Evolutionary conservation across 192 early-diverging fungal species (phyloP).

Genomic region (Backusella tarrabulga): DNA sequence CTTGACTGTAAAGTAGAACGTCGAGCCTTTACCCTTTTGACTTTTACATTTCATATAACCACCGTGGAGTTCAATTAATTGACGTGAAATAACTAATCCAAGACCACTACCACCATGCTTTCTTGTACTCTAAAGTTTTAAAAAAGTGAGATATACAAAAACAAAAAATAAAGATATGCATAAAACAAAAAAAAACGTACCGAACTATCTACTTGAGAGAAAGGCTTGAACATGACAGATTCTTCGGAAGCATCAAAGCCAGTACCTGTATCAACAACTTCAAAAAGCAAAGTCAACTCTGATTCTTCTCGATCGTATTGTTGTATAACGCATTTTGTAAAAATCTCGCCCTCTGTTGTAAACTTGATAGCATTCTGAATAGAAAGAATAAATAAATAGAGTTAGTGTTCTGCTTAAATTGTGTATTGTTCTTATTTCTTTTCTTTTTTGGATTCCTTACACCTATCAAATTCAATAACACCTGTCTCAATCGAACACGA

Average conservation of each 20-base stretch:
- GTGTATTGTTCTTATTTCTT: background rate
- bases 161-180: background rate
- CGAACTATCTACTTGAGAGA: conserved; percentile 81
- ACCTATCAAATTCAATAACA: conserved; percentile 77
- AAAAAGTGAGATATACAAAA: background rate
- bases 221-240: conserved; percentile 75
- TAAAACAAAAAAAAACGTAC: conserved; percentile 24
- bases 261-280: conserved; percentile 78
- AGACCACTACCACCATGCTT: conserved; percentile 87
- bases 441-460: conserved; percentile 36
- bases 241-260: conserved; percentile 76
- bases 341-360: conserved; percentile 69
- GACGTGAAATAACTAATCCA: conserved; percentile 77
- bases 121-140: conserved; percentile 50
- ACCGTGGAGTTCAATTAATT: conserved; percentile 76
- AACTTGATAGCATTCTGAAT: conserved; percentile 81
- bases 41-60: conserved; percentile 72
- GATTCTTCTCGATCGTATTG: conserved; percentile 21
- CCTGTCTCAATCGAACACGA: conserved; percentile 71
- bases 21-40: conserved; percentile 66
- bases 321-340: conserved; percentile 52
- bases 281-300: conserved; percentile 59
- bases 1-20: conserved; percentile 71
- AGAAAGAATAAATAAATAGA: background rate
- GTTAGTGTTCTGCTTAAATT: background rate